Percentiles rank a stretch among this genome's conserved stretches.
phyloP scores from a whole-genome alignment of 352 stramenopile species.

The Phytophthora hibernalis region DNA sequence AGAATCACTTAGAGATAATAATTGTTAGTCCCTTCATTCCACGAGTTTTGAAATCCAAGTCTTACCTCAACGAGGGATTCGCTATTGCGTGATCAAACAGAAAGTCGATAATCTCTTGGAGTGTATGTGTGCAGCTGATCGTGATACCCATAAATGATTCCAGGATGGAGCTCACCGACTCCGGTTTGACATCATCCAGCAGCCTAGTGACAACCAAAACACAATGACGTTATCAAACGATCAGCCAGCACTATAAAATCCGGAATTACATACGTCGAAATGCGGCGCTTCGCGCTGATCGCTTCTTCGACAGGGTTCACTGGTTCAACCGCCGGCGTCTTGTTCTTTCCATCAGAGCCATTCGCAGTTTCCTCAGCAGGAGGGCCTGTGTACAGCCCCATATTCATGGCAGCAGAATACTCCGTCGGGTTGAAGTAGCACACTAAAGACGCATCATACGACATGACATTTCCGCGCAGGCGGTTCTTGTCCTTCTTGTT shows the following conservation, averaged over 20 bases:
- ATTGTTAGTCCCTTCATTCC: not conserved
- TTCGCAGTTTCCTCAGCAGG: constrained; percentile 24
- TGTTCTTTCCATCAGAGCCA: constrained; percentile 24
- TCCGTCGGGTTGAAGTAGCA: constrained; percentile 85
- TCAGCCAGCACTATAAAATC: not conserved
- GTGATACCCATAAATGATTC: constrained; percentile 63
- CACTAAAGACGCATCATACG: constrained; percentile 78
- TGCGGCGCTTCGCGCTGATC: constrained; percentile 55
- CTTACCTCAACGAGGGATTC: constrained; percentile 59
- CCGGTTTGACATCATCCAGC: constrained; percentile 59
- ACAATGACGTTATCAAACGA: not conserved
- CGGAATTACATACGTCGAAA: constrained; percentile 52
- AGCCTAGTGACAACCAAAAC: constrained; percentile 41
- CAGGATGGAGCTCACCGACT: constrained; percentile 53
- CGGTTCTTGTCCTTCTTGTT: constrained; percentile 61
- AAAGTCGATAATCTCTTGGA: constrained; percentile 71
- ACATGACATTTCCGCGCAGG: constrained; percentile 41
- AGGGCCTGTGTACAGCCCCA: constrained; percentile 65
- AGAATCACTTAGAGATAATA: constrained; percentile 43
- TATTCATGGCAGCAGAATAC: constrained; percentile 67
- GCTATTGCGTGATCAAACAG: constrained; percentile 82
- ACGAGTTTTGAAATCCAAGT: not conserved
- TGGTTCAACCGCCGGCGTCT: constrained; percentile 18
- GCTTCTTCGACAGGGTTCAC: constrained; percentile 76
- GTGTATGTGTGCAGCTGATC: constrained; percentile 75